phyloP scores from a whole-genome alignment of 2,329 filamentous ascomycete species.

The Sarocladium brachiariae region DNA sequence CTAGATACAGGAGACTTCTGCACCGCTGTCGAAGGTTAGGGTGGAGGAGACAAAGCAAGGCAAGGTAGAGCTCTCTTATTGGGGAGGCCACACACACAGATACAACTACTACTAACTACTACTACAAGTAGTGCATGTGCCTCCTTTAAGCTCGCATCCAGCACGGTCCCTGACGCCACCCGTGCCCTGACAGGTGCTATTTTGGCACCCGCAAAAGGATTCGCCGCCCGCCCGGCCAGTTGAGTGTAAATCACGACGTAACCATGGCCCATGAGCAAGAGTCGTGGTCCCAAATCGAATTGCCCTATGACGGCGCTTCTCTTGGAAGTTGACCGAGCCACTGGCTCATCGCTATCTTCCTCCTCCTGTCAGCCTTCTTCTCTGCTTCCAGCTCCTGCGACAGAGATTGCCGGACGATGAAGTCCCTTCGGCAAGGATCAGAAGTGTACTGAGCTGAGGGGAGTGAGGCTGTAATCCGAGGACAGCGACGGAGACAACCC shows the following conservation, averaged over 20 bases:
- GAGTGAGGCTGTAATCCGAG: neutral
- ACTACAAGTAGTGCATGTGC: no score
- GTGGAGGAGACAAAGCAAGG: no score
- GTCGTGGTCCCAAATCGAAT: no score
- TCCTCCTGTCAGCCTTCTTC: neutral
- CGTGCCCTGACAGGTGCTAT: neutral
- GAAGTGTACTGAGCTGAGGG: slow-evolving; percentile 2
- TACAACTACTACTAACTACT: no score
- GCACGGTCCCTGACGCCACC: neutral
- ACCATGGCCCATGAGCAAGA: no score
- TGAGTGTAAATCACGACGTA: no score
- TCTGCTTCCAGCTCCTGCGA: neutral
- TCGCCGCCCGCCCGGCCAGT: neutral
- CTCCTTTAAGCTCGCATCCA: neutral
- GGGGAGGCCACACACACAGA: neutral
- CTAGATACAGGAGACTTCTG: no score
- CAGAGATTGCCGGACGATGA: no score
- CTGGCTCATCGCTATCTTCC: neutral
- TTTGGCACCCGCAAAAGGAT: neutral
- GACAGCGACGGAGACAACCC: neutral
- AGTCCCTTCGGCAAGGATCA: no score
- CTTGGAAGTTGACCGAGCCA: no score
- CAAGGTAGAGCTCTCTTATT: neutral
- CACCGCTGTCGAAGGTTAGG: no score
- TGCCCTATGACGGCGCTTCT: no score